Conservation (phyloP, 1,284 basidiomycete genomes). For the Microbotryum silenes-acaulis region DNA sequence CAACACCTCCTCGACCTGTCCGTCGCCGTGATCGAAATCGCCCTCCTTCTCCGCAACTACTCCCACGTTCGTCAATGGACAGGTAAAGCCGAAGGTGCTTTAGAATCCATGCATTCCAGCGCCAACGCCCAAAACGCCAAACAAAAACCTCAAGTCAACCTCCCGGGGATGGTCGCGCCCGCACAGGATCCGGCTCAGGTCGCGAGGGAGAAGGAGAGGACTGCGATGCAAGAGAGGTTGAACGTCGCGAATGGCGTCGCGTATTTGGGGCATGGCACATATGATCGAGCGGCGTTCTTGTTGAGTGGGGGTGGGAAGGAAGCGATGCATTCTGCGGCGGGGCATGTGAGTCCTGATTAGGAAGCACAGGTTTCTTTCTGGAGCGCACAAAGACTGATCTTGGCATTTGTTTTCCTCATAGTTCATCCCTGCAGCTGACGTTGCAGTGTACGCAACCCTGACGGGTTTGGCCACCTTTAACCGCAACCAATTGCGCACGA, state of each 20-base stretch:
- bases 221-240: slow-evolving; percentile 60
- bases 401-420: slow-evolving; percentile 35
- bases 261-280: slow-evolving; percentile 58
- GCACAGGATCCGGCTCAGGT: slow-evolving; percentile 26
- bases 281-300: slow-evolving; percentile 62
- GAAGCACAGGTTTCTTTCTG: neutral
- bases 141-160: slow-evolving; percentile 21
- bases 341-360: slow-evolving; percentile 11
- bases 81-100: slow-evolving; percentile 79
- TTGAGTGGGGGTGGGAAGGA: slow-evolving; percentile 44
- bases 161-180: slow-evolving; percentile 34
- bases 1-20: slow-evolving; percentile 81
- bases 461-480: slow-evolving; percentile 69
- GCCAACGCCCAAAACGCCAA: slow-evolving; percentile 28
- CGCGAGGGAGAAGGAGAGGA: slow-evolving; percentile 30
- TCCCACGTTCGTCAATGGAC: slow-evolving; percentile 74
- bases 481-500: slow-evolving; percentile 58
- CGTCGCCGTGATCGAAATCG: slow-evolving; percentile 65
- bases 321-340: slow-evolving; percentile 7
- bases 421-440: slow-evolving; percentile 66
- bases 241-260: slow-evolving; percentile 68
- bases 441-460: slow-evolving; percentile 72
- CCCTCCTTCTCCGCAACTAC: slow-evolving; percentile 75
- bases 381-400: neutral
- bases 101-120: slow-evolving; percentile 53